phyloP scores from a whole-genome alignment of 2,329 filamentous ascomycete genomes.

The Aspergillus puulaauensis region DNA sequence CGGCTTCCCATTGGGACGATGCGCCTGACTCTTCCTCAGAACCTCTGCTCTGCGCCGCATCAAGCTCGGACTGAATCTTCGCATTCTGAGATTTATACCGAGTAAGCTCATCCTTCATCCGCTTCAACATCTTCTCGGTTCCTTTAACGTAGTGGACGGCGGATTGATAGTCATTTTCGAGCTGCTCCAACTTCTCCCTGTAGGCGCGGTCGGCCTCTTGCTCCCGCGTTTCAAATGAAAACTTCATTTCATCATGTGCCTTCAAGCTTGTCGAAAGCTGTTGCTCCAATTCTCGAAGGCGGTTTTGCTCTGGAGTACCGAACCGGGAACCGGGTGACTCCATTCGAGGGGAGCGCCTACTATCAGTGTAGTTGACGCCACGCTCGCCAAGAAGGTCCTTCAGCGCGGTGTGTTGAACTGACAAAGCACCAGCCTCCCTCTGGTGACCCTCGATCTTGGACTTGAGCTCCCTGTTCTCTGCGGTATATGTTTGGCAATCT shows the following conservation, averaged over 20 bases:
- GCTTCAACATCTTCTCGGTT: conserved; percentile 98
- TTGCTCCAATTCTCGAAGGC: conserved; percentile 81
- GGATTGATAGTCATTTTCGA: conserved; percentile 97
- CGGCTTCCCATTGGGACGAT: conserved; percentile 69
- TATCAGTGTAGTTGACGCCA: conserved; percentile 74
- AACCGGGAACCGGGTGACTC: conserved; percentile 74
- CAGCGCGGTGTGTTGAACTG: conserved; percentile 86
- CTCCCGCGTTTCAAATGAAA: conserved; percentile 72
- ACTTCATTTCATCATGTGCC: conserved; percentile 82
- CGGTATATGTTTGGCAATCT: conserved; percentile 78
- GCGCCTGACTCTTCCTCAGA: conserved; percentile 42
- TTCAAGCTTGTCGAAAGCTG: conserved; percentile 76
- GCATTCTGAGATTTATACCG: conserved; percentile 86
- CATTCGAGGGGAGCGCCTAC: conserved; percentile 67
- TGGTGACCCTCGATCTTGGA: conserved; percentile 81
- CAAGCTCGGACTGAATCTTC: conserved; percentile 79
- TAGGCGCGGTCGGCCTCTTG: conserved; percentile 87
- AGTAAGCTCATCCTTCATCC: conserved; percentile 95
- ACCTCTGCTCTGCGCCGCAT: conserved; percentile 59
- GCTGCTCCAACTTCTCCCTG: conserved; percentile 86
- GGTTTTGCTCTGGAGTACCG: conserved; percentile 73
- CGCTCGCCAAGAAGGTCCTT: conserved; percentile 91
- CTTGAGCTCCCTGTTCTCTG: conserved; percentile 77
- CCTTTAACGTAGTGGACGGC: conserved; percentile 98
- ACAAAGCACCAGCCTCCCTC: conserved; percentile 89